Conservation (phyloP, 495 filamentous ascomycete genomes). For the Symbiotaphrina buchneri region DNA sequence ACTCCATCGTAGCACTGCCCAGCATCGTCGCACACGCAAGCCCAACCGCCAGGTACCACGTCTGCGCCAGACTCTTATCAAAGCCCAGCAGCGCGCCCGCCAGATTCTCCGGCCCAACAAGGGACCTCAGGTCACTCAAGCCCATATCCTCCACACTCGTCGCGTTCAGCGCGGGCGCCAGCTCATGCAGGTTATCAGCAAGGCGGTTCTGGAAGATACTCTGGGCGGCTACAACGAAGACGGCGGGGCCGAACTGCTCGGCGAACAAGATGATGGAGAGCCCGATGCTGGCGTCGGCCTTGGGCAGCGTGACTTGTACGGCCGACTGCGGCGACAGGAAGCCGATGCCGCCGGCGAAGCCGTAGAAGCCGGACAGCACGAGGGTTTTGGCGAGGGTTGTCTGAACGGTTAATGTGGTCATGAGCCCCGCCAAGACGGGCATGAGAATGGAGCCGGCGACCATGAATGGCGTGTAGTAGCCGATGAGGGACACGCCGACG, state of each 20-base stretch:
- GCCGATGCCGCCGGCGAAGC: not conserved
- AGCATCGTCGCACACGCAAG: not conserved
- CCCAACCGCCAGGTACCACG: not conserved
- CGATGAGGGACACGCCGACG: not conserved
- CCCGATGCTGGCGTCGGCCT: not conserved
- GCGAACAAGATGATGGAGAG: not conserved
- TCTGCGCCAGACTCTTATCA: not conserved
- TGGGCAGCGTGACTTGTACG: not conserved
- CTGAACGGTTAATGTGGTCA: not conserved
- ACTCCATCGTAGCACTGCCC: not conserved
- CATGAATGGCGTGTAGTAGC: not conserved
- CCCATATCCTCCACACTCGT: not conserved
- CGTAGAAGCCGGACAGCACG: not conserved
- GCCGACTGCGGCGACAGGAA: not conserved
- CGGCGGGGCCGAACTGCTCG: not conserved
- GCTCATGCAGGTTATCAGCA: not conserved
- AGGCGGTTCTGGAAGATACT: not conserved
- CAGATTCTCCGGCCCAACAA: too few relatives aligned
- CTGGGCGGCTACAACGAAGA: not conserved
- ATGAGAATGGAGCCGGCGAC: not conserved
- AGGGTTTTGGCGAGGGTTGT: not conserved
- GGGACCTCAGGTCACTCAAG: not conserved
- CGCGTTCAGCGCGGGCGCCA: not conserved
- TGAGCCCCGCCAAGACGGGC: not conserved
- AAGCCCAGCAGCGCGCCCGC: too few relatives aligned